phyloP scores from a whole-genome alignment of 2,329 filamentous ascomycete genomes.

The Fusarium hostae region DNA sequence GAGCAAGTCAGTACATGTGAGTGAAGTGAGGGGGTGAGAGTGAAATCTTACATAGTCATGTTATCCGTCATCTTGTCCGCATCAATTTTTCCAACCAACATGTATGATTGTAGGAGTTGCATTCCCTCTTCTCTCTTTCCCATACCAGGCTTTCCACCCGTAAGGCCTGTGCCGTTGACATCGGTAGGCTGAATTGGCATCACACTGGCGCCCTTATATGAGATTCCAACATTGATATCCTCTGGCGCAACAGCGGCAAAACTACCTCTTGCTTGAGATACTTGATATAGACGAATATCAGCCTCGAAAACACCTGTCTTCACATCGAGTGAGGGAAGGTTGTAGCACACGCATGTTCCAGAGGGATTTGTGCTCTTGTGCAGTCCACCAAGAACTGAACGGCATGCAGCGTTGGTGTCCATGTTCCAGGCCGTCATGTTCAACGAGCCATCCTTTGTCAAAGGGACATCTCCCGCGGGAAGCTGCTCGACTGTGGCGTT shows the following conservation, averaged over 20 bases:
- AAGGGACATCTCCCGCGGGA: conserved; percentile 44
- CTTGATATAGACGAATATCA: conserved; percentile 78
- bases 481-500: conserved; percentile 29
- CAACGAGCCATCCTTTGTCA: conserved; percentile 57
- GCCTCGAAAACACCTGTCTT: conserved; percentile 77
- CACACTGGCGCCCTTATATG: conserved; percentile 62
- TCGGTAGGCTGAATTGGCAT: conserved; percentile 44
- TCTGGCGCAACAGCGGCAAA: conserved; percentile 64
- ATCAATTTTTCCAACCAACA: conserved; percentile 77
- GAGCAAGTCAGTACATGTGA: conserved; percentile 15
- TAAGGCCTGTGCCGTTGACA: conserved; percentile 42
- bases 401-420: conserved; percentile 69
- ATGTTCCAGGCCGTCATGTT: conserved; percentile 68
- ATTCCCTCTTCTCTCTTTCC: conserved; percentile 46
- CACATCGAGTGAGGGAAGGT: conserved; percentile 76
- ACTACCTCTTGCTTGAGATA: conserved; percentile 67
- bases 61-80: conserved; percentile 61
- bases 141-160: conserved; percentile 29
- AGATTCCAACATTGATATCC: conserved; percentile 65
- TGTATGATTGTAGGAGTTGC: conserved; percentile 68
- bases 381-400: conserved; percentile 63
- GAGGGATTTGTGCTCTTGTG: conserved; percentile 75
- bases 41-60: conserved; percentile 69
- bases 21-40: conserved; percentile 26
- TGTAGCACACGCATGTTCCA: conserved; percentile 85